Percentiles rank a stretch among this genome's conserved stretches.
These are phyloP conservation scores for Fusarium sp. DNA, from an alignment of 2,329 filamentous ascomycete species.

Conservation along the genomic window DNA sequence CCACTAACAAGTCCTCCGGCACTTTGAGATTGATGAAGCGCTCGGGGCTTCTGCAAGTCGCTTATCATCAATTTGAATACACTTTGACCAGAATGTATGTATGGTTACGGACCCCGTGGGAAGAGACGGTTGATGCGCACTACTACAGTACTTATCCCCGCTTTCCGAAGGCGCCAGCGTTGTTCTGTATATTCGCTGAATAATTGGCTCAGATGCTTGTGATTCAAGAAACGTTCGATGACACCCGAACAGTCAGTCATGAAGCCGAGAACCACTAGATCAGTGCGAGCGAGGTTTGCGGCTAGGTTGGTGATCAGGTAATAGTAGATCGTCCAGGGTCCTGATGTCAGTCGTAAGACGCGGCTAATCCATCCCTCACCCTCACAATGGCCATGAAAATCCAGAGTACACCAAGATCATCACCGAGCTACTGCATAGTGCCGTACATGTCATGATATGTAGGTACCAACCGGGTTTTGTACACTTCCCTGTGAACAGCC, in stretches of 20 bases:
- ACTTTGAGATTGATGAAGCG: background rate
- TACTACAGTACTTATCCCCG: background rate
- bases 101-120: background rate
- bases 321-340: background rate
- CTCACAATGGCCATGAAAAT: background rate
- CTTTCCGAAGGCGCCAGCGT: background rate
- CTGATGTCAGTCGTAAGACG: slow-evolving; percentile 16
- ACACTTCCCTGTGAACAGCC: background rate
- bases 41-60: background rate
- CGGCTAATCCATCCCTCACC: slow-evolving; percentile 8
- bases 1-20: background rate
- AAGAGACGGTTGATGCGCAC: background rate
- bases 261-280: background rate
- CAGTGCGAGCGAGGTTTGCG: background rate
- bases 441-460: slow-evolving; percentile 1
- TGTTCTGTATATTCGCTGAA: background rate
- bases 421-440: slow-evolving; percentile 5
- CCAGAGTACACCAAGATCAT: background rate
- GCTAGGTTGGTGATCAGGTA: background rate
- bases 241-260: background rate
- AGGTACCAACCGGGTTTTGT: background rate
- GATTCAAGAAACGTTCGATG: background rate
- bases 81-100: background rate
- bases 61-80: background rate
- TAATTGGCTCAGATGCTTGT: background rate